Evolutionary conservation across 441 rosid genomes (phyloP).

Genomic region (Populus hybrid): DNA sequence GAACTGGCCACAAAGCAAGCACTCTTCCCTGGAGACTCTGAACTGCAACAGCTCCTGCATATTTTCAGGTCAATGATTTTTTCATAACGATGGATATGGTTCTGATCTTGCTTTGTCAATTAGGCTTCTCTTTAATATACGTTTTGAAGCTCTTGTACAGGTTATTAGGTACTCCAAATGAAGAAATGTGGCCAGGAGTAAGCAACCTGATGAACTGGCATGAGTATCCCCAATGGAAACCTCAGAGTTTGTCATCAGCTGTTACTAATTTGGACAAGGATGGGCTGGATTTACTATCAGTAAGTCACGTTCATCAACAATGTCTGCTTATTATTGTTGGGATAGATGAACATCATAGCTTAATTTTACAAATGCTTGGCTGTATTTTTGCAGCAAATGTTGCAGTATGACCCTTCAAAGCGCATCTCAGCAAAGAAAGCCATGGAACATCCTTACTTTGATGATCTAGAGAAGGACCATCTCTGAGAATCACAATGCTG

Average conservation of each 20-base stretch:
- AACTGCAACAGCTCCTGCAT: slow-evolving; percentile 93
- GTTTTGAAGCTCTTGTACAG: slow-evolving; percentile 28
- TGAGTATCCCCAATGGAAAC: slow-evolving; percentile 94
- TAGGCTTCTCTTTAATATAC: not conserved
- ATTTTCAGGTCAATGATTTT: slow-evolving; percentile 58
- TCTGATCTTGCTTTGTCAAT: not conserved
- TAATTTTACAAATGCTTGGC: not conserved
- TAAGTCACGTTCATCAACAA: slow-evolving; percentile 29
- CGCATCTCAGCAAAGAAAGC: slow-evolving; percentile 94
- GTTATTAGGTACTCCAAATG: slow-evolving; percentile 92
- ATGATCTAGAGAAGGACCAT: slow-evolving; percentile 57
- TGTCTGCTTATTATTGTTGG: not conserved
- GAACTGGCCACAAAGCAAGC: slow-evolving; percentile 88
- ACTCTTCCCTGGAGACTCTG: slow-evolving; percentile 97
- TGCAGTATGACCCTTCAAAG: slow-evolving; percentile 82
- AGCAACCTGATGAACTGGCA: slow-evolving; percentile 90
- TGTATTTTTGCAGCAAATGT: slow-evolving; percentile 67
- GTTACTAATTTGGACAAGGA: slow-evolving; percentile 63
- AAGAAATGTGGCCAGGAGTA: slow-evolving; percentile 90
- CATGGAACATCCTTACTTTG: slow-evolving; percentile 94
- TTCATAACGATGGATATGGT: not conserved
- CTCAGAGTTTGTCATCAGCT: slow-evolving; percentile 56
- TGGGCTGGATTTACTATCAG: slow-evolving; percentile 75
- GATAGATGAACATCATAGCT: not conserved
- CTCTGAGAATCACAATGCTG: slow-evolving; percentile 33